These are phyloP conservation scores for Zopfia rhizophila DNA, from an alignment of 2,329 filamentous ascomycete species.

Conservation along the genomic window DNA sequence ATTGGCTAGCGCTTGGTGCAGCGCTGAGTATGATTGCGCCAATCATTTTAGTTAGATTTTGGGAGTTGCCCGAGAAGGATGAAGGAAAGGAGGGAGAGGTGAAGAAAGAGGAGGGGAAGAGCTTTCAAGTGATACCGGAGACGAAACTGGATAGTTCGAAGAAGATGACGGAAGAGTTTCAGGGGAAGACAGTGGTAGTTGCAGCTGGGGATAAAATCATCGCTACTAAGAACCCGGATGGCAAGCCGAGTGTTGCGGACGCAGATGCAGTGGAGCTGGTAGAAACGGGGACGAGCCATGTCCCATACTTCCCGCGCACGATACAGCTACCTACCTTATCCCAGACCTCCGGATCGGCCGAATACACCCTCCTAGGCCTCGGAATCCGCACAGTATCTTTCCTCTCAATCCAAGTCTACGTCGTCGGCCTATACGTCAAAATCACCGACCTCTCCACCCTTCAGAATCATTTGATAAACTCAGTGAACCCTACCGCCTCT, in stretches of 20 bases:
- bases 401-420: constrained; percentile 89
- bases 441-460: constrained; percentile 83
- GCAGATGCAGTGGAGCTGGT: constrained; percentile 76
- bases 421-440: constrained; percentile 91
- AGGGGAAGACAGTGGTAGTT: constrained; percentile 66
- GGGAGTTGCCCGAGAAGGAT: constrained; percentile 40
- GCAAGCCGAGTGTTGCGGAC: constrained; percentile 43
- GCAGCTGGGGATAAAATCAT: constrained; percentile 71
- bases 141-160: not conserved
- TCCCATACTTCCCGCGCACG: constrained; percentile 80
- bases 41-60: constrained; percentile 45
- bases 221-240: constrained; percentile 50
- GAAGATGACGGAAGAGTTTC: constrained; percentile 54
- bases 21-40: constrained; percentile 50
- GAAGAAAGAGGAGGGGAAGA: constrained; percentile 26
- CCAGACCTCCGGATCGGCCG: constrained; percentile 46
- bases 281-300: constrained; percentile 81
- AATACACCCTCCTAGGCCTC: constrained; percentile 89
- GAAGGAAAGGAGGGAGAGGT: constrained; percentile 28
- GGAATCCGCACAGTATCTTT: constrained; percentile 93
- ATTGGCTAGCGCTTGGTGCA: constrained; percentile 47
- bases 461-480: constrained; percentile 79
- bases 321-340: constrained; percentile 68
- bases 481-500: constrained; percentile 80
- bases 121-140: not conserved